phyloP scores from a whole-genome alignment of 208 protist species.

The Wallacemonas rigidus region DNA sequence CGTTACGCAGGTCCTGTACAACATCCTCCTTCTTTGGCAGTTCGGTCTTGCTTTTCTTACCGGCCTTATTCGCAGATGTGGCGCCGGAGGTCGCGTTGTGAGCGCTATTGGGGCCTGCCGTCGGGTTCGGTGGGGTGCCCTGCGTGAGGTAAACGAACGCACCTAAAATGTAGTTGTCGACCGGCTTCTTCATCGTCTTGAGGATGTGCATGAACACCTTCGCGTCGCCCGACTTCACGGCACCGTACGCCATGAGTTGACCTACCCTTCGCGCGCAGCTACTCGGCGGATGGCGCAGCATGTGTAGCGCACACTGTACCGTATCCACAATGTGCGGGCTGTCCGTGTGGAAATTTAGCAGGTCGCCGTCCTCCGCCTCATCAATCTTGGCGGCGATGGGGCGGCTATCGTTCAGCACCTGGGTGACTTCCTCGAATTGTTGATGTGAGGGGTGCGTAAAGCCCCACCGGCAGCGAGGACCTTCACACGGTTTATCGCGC shows the following conservation, averaged over 20 bases:
- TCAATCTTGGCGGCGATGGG: conserved; percentile 81
- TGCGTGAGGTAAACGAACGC: conserved; percentile 79
- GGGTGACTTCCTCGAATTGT: conserved; percentile 86
- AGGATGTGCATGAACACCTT: conserved; percentile 88
- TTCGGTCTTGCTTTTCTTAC: conserved; percentile 28
- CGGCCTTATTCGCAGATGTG: conserved; percentile 34
- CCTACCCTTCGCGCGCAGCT: conserved; percentile 66
- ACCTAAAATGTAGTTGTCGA: conserved; percentile 84
- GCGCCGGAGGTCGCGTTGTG: background rate
- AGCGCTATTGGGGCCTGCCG: conserved; percentile 17
- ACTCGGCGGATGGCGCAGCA: conserved; percentile 81
- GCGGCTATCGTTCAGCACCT: conserved; percentile 82
- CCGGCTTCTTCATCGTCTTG: conserved; percentile 91
- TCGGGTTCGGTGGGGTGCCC: conserved; percentile 42
- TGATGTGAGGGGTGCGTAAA: conserved; percentile 79
- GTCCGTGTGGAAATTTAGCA: conserved; percentile 74
- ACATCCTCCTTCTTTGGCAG: conserved; percentile 61
- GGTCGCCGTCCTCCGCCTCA: conserved; percentile 69
- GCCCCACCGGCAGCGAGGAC: conserved; percentile 82
- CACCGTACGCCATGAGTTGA: conserved; percentile 82
- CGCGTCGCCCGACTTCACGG: conserved; percentile 63
- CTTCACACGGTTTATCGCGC: conserved; percentile 90
- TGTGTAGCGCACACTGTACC: conserved; percentile 86
- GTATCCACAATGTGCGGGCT: conserved; percentile 84
- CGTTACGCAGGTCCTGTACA: conserved; percentile 66